Conservation (phyloP, 2,329 filamentous ascomycete genomes). For the Conoideocrella luteorostrata region DNA sequence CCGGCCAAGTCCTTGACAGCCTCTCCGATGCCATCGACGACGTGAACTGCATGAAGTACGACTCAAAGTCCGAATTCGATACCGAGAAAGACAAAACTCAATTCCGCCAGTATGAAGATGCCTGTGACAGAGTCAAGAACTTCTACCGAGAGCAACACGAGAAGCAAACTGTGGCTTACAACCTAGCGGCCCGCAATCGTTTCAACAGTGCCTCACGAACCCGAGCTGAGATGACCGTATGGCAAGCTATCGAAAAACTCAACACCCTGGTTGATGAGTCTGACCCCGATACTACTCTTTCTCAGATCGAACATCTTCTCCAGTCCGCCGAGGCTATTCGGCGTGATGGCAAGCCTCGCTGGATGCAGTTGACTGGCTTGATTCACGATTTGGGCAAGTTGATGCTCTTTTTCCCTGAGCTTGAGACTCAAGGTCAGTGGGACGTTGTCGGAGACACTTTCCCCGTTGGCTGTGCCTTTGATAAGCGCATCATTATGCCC, state of each 20-base stretch:
- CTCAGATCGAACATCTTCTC: conserved; percentile 83
- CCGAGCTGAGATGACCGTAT: conserved; percentile 71
- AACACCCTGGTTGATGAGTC: conserved; percentile 87
- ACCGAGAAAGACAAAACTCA: conserved; percentile 69
- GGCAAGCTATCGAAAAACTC: conserved; percentile 89
- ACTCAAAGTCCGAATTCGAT: conserved; percentile 59
- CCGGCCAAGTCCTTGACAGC: conserved; percentile 36
- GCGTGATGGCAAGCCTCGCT: conserved; percentile 72
- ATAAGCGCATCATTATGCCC: conserved; percentile 72
- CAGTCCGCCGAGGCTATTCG: conserved; percentile 87
- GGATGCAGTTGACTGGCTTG: conserved; percentile 74
- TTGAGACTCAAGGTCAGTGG: conserved; percentile 74
- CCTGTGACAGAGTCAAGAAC: conserved; percentile 76
- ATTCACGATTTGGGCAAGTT: conserved; percentile 79
- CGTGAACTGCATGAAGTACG: conserved; percentile 48
- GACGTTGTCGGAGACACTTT: conserved; percentile 87
- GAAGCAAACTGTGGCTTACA: conserved; percentile 76
- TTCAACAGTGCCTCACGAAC: conserved; percentile 52
- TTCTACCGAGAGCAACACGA: conserved; percentile 72
- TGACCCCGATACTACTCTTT: conserved; percentile 81
- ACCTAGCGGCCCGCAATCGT: conserved; percentile 65
- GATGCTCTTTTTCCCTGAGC: conserved; percentile 65
- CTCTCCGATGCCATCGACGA: conserved; percentile 42
- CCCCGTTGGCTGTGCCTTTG: conserved; percentile 69
- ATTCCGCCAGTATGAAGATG: conserved; percentile 77